Base-by-base conservation (phyloP, 1,139 yeast genomes). In the Pichia sp. region DNA sequence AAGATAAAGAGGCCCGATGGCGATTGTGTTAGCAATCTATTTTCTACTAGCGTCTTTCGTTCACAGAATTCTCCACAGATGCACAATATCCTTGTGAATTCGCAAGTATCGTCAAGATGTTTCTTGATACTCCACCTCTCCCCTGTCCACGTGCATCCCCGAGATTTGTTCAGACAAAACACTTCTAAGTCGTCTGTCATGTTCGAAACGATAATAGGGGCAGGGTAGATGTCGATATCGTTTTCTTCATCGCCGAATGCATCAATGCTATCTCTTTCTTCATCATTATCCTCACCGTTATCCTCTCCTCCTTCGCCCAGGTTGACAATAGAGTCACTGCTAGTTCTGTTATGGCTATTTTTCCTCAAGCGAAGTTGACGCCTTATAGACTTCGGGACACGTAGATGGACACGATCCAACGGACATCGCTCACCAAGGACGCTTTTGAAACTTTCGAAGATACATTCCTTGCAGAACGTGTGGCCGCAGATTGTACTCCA, bases 91-190 rank as follows among this genome's bases (percentile, higher is more conserved):
- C 80, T 76, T 0, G 85, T 81, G 61, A 68, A 76, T 7, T 69
- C 76, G 65, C 90, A 85, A 29, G 75, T 80, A 2, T 67, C 66
- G 7, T 70, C 50, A 2, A 81, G 70, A 67, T 85, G 90, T 48
- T 72, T 75, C 49, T 77, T 78, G 6, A 84, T 62, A 54, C 80
- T 77, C 87, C 90, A 84, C 32, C 89, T 70, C 57, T 80, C 73
- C 2, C 86, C 87, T 2, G 61, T 63, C 82, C 84, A 80, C 1
- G 61, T 67, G 65, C 92, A 85, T 0, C 90, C 90, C 50, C 85
- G 65, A 41, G 68, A 71, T 13, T 64, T 55, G 61, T 81, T 80
- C 52, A 84, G 73, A 63, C 90, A 85, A 49, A 65, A 69, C 0
- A 84, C 87, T 53, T 73, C 71, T 50, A 85, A 72, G 53, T 84